Percentiles rank a stretch among this genome's conserved stretches.
Evolutionary conservation across 2,329 filamentous ascomycete genomes (phyloP).

Genomic region (Massarina eburnea): DNA sequence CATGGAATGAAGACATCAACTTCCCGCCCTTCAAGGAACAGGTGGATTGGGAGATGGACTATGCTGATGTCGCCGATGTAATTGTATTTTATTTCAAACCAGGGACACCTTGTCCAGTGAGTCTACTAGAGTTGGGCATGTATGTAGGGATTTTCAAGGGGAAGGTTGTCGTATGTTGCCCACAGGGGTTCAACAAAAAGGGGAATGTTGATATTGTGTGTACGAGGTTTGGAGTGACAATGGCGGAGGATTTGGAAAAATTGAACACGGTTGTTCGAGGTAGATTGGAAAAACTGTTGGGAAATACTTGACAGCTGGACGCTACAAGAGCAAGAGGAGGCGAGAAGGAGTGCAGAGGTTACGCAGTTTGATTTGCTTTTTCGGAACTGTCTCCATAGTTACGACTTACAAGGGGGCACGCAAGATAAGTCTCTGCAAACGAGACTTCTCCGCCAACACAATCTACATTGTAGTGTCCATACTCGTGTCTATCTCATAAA

Average conservation of each 20-base stretch:
- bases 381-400: no score
- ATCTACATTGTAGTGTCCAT: no score
- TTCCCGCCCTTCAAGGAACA: constrained; percentile 58
- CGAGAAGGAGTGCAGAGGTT: no score
- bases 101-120: constrained; percentile 56
- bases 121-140: constrained; percentile 63
- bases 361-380: no score
- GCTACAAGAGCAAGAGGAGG: no score
- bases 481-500: no score
- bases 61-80: constrained; percentile 56
- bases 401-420: no score
- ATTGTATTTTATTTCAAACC: constrained; percentile 60
- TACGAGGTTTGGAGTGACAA: constrained; percentile 46
- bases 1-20: constrained; percentile 57
- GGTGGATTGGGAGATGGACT: constrained; percentile 63
- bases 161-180: constrained; percentile 57
- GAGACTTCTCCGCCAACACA: no score
- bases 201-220: constrained; percentile 64
- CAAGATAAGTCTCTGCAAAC: no score
- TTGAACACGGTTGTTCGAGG: constrained; percentile 28
- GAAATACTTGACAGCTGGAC: neutral
- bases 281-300: neutral
- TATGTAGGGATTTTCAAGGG: constrained; percentile 39
- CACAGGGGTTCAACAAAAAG: constrained; percentile 57
- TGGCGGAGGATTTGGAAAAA: constrained; percentile 47